phyloP scores from a whole-genome alignment of 1,139 yeast species.

The Zygosaccharomyces pseudobailii region DNA sequence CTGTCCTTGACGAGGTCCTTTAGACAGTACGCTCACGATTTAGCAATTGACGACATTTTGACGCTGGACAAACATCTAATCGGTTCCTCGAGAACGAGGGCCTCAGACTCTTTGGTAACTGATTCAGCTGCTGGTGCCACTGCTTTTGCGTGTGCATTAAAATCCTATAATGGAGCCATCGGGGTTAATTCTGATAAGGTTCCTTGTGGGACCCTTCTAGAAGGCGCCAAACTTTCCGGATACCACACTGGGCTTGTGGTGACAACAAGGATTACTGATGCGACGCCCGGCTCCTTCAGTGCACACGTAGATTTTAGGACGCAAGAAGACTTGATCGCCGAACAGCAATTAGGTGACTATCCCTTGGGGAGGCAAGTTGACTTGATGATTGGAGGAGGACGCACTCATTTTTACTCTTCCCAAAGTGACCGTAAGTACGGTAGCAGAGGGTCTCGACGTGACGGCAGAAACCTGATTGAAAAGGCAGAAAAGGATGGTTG shows the following conservation, averaged over 20 bases:
- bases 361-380: constrained; percentile 77
- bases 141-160: constrained; percentile 75
- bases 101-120: constrained; percentile 66
- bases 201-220: constrained; percentile 80
- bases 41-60: constrained; percentile 50
- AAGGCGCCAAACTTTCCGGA: constrained; percentile 75
- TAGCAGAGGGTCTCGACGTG: constrained; percentile 62
- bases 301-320: constrained; percentile 68
- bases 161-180: constrained; percentile 80
- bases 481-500: constrained; percentile 59
- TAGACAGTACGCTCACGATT: constrained; percentile 51
- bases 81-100: constrained; percentile 76
- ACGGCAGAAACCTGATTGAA: constrained; percentile 55
- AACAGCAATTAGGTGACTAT: constrained; percentile 74
- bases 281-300: constrained; percentile 86
- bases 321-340: constrained; percentile 80
- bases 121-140: constrained; percentile 96
- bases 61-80: constrained; percentile 60
- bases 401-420: constrained; percentile 66
- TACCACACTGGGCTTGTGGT: constrained; percentile 81
- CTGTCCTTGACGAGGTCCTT: constrained; percentile 69
- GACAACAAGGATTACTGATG: constrained; percentile 77
- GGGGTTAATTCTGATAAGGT: constrained; percentile 57
- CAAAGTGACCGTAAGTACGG: constrained; percentile 33
- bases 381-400: constrained; percentile 83